A percentile compares a stretch with the other conserved stretches of the same genome.
These are phyloP conservation scores for Arabidopsis lyrata DNA, from an alignment of 441 rosid species.

Conservation along the genomic window DNA sequence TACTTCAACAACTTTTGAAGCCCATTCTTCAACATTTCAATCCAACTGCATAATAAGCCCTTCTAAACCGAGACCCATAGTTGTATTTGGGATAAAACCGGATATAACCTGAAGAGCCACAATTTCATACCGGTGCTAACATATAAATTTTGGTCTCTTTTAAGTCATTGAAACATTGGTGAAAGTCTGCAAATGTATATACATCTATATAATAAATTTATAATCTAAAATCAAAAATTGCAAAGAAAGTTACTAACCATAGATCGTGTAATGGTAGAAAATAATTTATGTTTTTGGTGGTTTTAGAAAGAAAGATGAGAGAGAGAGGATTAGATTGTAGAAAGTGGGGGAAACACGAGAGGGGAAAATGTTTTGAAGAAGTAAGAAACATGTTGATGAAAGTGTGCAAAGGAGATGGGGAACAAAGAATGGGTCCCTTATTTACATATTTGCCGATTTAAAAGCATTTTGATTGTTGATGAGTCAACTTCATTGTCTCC, in stretches of 20 bases:
- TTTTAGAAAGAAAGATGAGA: neutral
- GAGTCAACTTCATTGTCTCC: constrained; percentile 42
- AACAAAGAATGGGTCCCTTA: constrained; percentile 46
- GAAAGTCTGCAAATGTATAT: neutral
- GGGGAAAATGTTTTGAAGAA: constrained; percentile 1
- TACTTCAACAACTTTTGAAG: neutral
- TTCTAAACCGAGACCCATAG: neutral
- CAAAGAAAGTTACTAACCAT: neutral
- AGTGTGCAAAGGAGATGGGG: constrained; percentile 41
- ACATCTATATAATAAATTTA: neutral
- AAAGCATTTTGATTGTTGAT: constrained; percentile 35
- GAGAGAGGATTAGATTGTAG: neutral
- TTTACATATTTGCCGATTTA: constrained; percentile 31
- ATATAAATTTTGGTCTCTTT: neutral
- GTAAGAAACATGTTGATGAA: constrained; percentile 37
- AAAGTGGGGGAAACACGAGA: neutral
- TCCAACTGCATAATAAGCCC: neutral
- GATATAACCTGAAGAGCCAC: neutral
- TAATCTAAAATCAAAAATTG: neutral
- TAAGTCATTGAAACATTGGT: neutral
- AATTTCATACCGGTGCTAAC: neutral
- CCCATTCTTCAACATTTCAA: neutral
- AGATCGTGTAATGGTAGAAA: neutral
- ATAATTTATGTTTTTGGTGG: neutral
- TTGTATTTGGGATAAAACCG: neutral